Conservation (phyloP, 805 yeast genomes). For the Ogataea dorogensis region DNA sequence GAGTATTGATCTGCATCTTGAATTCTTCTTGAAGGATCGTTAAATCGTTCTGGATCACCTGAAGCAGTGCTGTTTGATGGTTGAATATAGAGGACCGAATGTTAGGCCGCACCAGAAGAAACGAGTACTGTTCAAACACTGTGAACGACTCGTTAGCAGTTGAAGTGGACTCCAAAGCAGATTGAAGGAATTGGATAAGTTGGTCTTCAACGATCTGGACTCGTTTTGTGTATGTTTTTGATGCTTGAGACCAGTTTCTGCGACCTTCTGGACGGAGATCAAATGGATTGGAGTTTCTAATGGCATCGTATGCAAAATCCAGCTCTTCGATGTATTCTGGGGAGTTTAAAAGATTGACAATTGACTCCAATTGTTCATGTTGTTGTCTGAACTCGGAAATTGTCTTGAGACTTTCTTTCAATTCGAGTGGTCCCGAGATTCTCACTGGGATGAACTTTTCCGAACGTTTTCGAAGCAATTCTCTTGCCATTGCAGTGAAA, state of each 20-base stretch:
- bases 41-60: slow-evolving; percentile 49
- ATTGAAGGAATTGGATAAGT: slow-evolving; percentile 41
- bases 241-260: slow-evolving; percentile 42
- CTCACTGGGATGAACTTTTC: slow-evolving; percentile 68
- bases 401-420: slow-evolving; percentile 44
- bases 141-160: slow-evolving; percentile 50
- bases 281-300: slow-evolving; percentile 37
- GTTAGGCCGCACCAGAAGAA: slow-evolving; percentile 50
- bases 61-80: slow-evolving; percentile 52
- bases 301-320: slow-evolving; percentile 40
- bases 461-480: slow-evolving; percentile 66
- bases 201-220: slow-evolving; percentile 45
- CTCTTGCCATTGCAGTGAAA: slow-evolving; percentile 67
- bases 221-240: slow-evolving; percentile 41
- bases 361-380: slow-evolving; percentile 48
- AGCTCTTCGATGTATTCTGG: slow-evolving; percentile 34
- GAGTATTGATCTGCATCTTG: slow-evolving; percentile 33
- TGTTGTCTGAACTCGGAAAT: slow-evolving; percentile 46
- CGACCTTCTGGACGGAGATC: slow-evolving; percentile 38
- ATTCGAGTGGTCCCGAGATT: slow-evolving; percentile 42
- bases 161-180: slow-evolving; percentile 37
- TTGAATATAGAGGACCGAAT: slow-evolving; percentile 59
- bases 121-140: slow-evolving; percentile 47
- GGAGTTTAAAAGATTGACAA: slow-evolving; percentile 11
- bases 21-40: slow-evolving; percentile 38